Evolutionary conservation across 352 stramenopile species (phyloP).

Genomic region (Phytopythium aichiense): DNA sequence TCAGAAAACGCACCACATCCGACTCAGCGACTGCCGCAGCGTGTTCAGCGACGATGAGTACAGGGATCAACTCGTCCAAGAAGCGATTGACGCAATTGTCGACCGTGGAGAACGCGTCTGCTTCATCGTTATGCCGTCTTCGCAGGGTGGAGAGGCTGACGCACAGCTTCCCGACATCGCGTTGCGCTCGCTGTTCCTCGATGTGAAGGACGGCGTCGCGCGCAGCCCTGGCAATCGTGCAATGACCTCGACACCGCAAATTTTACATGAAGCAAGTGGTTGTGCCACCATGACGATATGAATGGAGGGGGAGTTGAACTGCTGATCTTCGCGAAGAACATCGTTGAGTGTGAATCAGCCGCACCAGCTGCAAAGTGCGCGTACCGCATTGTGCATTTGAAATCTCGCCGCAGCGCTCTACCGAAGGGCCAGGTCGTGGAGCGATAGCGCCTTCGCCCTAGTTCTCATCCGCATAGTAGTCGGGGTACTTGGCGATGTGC

Average conservation of each 20-base stretch:
- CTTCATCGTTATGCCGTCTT: constrained; percentile 29
- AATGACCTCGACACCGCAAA: constrained; percentile 9
- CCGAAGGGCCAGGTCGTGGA: background rate
- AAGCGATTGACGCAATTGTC: constrained; percentile 19
- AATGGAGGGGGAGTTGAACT: background rate
- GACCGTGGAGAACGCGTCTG: constrained; percentile 18
- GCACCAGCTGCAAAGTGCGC: background rate
- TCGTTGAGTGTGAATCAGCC: background rate
- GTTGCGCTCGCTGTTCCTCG: constrained; percentile 42
- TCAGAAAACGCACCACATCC: constrained; percentile 21
- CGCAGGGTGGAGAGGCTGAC: background rate
- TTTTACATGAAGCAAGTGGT: constrained; percentile 21
- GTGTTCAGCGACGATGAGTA: constrained; percentile 53
- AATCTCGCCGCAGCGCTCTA: background rate
- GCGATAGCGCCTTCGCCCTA: constrained; percentile 6
- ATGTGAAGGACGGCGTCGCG: constrained; percentile 29
- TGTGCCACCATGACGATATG: constrained; percentile 17
- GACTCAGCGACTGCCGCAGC: constrained; percentile 26
- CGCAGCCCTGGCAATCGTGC: background rate
- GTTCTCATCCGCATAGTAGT: constrained; percentile 76
- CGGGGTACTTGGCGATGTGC: constrained; percentile 92
- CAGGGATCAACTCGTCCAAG: constrained; percentile 32
- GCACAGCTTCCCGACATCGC: constrained; percentile 27
- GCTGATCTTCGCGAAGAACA: background rate
- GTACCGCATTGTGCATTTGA: background rate